Conservation (phyloP, 2,329 filamentous ascomycete genomes). For the Arachnomyces sp. region DNA sequence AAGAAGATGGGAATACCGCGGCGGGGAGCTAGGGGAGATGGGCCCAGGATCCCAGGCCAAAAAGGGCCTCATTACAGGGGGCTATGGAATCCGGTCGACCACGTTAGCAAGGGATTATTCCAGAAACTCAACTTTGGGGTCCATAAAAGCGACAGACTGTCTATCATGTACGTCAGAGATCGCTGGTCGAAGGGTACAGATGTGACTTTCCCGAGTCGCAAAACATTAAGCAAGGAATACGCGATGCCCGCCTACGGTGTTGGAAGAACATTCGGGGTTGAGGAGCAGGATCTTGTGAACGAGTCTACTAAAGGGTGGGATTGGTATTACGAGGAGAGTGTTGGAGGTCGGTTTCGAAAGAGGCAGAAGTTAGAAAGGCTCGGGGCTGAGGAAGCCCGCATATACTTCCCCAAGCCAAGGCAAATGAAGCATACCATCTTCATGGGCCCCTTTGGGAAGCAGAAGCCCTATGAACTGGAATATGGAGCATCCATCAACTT, state of each 20-base stretch:
- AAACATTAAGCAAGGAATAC: constrained; percentile 24
- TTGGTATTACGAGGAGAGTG: constrained; percentile 44
- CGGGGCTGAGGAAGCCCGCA: constrained; percentile 26
- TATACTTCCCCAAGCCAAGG: constrained; percentile 34
- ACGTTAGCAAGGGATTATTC: constrained; percentile 36
- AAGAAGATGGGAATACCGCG: not conserved
- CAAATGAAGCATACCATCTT: constrained; percentile 37
- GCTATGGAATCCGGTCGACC: constrained; percentile 26
- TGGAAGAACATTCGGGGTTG: constrained; percentile 36
- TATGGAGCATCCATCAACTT: constrained; percentile 38
- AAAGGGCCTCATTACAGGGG: constrained; percentile 30
- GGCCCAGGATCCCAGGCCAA: not conserved
- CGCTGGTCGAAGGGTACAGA: constrained; percentile 41
- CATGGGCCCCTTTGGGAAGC: constrained; percentile 41
- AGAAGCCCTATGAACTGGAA: constrained; percentile 35
- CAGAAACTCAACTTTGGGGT: constrained; percentile 45
- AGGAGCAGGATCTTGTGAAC: constrained; percentile 30
- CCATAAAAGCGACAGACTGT: constrained; percentile 40
- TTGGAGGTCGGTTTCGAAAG: constrained; percentile 33
- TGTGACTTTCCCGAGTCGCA: constrained; percentile 43
- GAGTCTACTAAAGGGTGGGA: constrained; percentile 43
- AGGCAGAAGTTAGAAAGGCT: constrained; percentile 34
- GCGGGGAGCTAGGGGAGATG: not conserved
- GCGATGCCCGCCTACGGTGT: constrained; percentile 29
- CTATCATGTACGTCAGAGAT: constrained; percentile 41